Percentiles rank a stretch among this genome's conserved stretches.
phyloP scores from a whole-genome alignment of 2,329 filamentous ascomycete genomes.

The Kalmusia sp. region DNA sequence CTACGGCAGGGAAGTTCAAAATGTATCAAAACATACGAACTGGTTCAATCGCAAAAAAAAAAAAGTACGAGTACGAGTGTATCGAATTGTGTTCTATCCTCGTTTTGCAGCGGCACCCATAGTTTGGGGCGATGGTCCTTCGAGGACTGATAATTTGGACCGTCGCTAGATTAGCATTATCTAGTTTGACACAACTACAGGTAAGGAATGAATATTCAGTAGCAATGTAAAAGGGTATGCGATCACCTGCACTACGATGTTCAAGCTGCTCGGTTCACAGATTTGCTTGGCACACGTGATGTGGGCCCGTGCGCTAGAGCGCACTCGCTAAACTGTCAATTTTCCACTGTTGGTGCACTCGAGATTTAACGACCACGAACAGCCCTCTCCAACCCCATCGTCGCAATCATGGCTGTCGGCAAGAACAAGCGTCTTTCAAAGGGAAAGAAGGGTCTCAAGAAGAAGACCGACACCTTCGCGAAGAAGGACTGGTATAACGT shows the following conservation, averaged over 20 bases:
- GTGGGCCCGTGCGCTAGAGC: constrained; percentile 20
- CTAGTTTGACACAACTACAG: no score
- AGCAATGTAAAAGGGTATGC: background rate
- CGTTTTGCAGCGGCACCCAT: no score
- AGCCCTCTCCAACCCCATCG: constrained; percentile 45
- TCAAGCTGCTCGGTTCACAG: background rate
- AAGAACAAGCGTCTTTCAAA: constrained; percentile 99
- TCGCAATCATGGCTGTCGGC: constrained; percentile 83
- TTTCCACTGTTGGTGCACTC: constrained; percentile 9
- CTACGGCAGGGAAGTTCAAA: no score
- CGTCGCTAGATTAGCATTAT: no score
- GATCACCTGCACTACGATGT: background rate
- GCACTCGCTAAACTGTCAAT: constrained; percentile 15
- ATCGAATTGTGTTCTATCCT: no score
- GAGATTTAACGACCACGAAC: constrained; percentile 39
- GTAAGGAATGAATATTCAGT: background rate
- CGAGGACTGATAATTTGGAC: no score
- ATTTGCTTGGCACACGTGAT: constrained; percentile 17
- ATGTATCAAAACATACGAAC: no score
- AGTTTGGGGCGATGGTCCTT: no score
- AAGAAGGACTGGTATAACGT: constrained; percentile 99
- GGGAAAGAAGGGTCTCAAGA: constrained; percentile 99
- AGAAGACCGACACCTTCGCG: constrained; percentile 98
- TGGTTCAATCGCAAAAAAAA: no score
- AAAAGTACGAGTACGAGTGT: no score